Percentiles rank a stretch among this genome's conserved stretches.
Evolutionary conservation across 495 filamentous ascomycete species (phyloP).

Genomic region (Podospora bellae-mahoneyi): DNA sequence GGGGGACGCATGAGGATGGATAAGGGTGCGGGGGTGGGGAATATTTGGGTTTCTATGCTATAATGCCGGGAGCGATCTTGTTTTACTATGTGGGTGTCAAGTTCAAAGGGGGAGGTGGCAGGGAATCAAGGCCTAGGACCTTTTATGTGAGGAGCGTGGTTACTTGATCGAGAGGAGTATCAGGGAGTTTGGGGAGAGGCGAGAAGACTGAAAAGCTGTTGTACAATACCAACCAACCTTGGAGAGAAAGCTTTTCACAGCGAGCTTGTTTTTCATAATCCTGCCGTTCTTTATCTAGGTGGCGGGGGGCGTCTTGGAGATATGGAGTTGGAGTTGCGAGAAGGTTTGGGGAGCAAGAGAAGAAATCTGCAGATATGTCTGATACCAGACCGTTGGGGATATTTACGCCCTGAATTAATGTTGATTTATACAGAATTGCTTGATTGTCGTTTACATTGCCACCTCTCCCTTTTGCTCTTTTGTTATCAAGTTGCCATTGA

Average conservation of each 20-base stretch:
- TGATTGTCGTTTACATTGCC: too few species aligned
- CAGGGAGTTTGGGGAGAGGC: not conserved
- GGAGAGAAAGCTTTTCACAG: not conserved
- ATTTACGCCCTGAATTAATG: not conserved
- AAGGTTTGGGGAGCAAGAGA: too few species aligned
- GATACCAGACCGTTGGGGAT: not conserved
- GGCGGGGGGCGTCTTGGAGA: not conserved
- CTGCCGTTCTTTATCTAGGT: too few species aligned
- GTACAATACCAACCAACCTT: not conserved
- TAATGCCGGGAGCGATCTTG: not conserved
- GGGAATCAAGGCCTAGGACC: not conserved
- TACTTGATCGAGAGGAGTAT: not conserved
- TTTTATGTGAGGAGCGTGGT: not conserved
- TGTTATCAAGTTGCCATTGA: not conserved
- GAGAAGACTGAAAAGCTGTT: not conserved
- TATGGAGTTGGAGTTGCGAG: not conserved
- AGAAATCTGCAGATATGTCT: not conserved
- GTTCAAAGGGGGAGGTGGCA: not conserved
- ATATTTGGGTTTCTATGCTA: not conserved
- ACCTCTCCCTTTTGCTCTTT: not conserved
- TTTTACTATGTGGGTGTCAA: not conserved
- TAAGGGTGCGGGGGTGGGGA: not conserved
- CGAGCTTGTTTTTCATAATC: too few species aligned
- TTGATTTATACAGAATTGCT: not conserved
- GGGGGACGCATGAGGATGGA: conserved; percentile 2